Evolutionary conservation across 2,329 filamentous ascomycete species (phyloP).

Genomic region (Botrytis deweyae): DNA sequence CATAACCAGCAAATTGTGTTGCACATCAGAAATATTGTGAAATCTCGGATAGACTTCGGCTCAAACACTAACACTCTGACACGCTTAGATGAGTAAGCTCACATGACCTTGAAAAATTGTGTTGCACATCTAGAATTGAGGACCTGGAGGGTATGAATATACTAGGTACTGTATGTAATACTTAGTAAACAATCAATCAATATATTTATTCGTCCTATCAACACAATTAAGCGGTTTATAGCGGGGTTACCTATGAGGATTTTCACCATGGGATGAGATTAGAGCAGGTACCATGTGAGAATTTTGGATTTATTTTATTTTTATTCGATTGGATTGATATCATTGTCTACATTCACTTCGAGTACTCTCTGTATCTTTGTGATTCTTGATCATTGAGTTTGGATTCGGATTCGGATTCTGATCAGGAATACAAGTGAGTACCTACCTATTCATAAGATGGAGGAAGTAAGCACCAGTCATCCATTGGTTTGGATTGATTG

Average conservation of each 20-base stretch:
- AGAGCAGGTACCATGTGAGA: slow-evolving; percentile 1
- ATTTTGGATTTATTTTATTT: not conserved
- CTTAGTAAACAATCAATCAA: not conserved
- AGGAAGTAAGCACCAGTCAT: slow-evolving; percentile 19
- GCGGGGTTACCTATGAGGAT: not conserved
- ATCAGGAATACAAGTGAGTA: too few species aligned
- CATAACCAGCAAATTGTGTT: too few species aligned
- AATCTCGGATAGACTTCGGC: not conserved
- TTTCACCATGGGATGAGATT: not conserved
- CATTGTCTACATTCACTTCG: not conserved
- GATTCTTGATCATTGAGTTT: not conserved
- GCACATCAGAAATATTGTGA: not conserved
- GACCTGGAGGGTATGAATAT: not conserved
- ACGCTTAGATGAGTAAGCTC: not conserved
- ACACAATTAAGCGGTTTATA: not conserved
- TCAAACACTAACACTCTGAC: not conserved
- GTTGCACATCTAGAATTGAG: not conserved
- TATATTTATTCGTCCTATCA: not conserved
- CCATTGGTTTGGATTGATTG: slow-evolving; percentile 26
- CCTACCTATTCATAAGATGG: not conserved
- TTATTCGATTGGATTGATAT: not conserved
- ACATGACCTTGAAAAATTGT: not conserved
- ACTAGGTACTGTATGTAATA: not conserved
- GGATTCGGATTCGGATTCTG: too few species aligned
- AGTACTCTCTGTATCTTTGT: not conserved